Evolutionary conservation across 2,329 filamentous ascomycete genomes (phyloP).

Genomic region (Parastagonospora nodorum): DNA sequence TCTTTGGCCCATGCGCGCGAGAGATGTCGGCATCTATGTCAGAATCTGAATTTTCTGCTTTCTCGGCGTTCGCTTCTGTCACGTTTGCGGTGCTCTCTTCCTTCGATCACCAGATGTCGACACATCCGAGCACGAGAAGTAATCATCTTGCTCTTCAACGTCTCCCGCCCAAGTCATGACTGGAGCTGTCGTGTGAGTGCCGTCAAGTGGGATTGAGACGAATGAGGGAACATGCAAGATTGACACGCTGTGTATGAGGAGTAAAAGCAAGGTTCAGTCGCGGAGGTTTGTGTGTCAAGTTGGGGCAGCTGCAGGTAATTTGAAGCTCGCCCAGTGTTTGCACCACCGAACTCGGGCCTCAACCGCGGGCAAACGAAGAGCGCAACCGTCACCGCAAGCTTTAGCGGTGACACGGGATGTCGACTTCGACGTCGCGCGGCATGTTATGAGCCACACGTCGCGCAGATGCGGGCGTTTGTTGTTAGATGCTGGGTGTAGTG

Average conservation of each 20-base stretch:
- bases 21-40: constrained; percentile 32
- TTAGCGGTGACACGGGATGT: neutral
- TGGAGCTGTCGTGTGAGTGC: neutral
- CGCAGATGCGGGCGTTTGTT: neutral
- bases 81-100: neutral
- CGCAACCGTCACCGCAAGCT: constrained; percentile 6
- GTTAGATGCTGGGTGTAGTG: neutral
- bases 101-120: constrained; percentile 8
- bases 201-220: neutral
- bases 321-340: constrained; percentile 12
- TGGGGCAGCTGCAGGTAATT: constrained; percentile 5
- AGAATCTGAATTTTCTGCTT: constrained; percentile 20
- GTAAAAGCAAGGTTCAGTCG: neutral
- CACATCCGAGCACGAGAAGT: constrained; percentile 14
- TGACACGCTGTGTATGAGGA: too few species aligned
- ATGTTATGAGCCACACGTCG: neutral
- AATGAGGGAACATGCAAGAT: too few species aligned
- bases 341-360: constrained; percentile 4
- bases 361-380: constrained; percentile 22
- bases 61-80: neutral
- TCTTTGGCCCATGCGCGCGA: constrained; percentile 27
- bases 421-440: neutral
- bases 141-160: constrained; percentile 24
- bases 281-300: neutral
- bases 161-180: constrained; percentile 24